Evolutionary conservation across 495 filamentous ascomycete species (phyloP).

Genomic region (Penicillium pulvis): DNA sequence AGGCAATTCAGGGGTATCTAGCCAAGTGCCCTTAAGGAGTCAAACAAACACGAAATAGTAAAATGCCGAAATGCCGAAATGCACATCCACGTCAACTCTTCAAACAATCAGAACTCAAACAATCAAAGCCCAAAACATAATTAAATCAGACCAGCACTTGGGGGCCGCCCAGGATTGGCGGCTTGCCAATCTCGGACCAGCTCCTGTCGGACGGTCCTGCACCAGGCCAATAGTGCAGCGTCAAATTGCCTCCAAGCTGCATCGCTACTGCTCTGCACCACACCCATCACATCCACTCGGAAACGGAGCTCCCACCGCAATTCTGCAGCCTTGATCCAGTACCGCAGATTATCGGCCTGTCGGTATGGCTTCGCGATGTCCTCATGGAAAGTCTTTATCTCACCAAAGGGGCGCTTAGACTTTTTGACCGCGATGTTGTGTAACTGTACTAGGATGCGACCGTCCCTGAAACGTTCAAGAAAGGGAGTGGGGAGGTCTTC

Average conservation of each 20-base stretch:
- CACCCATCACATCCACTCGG: conserved; percentile 80
- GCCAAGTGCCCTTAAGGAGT: conserved; percentile 28
- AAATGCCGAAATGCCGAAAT: conserved; percentile 14
- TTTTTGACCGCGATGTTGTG: conserved; percentile 87
- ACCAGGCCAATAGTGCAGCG: conserved; percentile 77
- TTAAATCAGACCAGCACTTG: conserved; percentile 32
- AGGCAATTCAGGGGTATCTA: conserved; percentile 36
- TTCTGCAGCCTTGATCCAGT: conserved; percentile 95
- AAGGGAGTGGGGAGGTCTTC: conserved; percentile 70
- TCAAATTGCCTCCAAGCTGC: conserved; percentile 81
- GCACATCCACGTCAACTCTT: conserved; percentile 12
- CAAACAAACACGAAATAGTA: conserved; percentile 10
- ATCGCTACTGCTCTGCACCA: conserved; percentile 68
- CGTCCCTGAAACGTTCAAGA: conserved; percentile 71
- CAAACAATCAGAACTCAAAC: neutral
- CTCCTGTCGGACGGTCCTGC: conserved; percentile 73
- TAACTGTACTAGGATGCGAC: conserved; percentile 76
- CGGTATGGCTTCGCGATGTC: conserved; percentile 95
- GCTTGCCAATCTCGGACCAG: conserved; percentile 63
- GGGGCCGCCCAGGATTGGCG: conserved; percentile 28
- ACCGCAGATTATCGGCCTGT: conserved; percentile 87
- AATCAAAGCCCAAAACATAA: neutral
- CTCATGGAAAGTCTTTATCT: conserved; percentile 82
- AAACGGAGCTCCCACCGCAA: conserved; percentile 89
- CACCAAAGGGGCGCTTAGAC: conserved; percentile 85